Evolutionary conservation across 1,284 basidiomycete genomes (phyloP).

Genomic region (Testicularia cyperi): DNA sequence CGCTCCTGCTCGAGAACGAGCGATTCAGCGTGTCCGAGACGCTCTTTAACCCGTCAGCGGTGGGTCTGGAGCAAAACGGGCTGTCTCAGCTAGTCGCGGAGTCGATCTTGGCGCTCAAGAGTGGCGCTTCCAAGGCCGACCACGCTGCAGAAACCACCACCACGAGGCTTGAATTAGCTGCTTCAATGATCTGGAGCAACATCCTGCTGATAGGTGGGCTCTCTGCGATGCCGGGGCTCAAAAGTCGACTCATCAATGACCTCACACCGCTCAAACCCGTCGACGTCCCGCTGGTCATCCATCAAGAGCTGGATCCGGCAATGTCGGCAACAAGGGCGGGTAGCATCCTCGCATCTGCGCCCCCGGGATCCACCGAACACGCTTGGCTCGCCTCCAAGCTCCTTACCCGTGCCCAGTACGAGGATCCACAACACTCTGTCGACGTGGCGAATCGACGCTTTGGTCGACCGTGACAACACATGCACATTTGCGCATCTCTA

Average conservation of each 20-base stretch:
- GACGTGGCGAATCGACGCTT: too few species aligned
- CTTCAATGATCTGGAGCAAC: slow-evolving; percentile 90
- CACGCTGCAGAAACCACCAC: too few species aligned
- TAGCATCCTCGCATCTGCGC: background rate
- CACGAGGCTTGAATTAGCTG: too few species aligned
- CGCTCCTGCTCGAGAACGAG: slow-evolving; percentile 83
- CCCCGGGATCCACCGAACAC: background rate
- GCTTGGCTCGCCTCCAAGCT: background rate
- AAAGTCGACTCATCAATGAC: slow-evolving; percentile 67
- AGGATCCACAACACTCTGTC: too few species aligned
- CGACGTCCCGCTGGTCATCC: slow-evolving; percentile 21
- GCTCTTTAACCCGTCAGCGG: slow-evolving; percentile 65
- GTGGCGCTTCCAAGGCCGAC: too few species aligned
- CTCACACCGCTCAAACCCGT: slow-evolving; percentile 29
- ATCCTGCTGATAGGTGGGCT: slow-evolving; percentile 85
- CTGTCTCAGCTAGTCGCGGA: slow-evolving; percentile 73
- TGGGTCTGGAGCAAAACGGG: slow-evolving; percentile 79
- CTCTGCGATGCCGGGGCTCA: slow-evolving; percentile 68
- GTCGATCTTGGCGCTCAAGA: too few species aligned
- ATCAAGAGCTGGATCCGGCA: background rate
- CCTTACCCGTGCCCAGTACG: background rate
- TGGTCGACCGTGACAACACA: too few species aligned
- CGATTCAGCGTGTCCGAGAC: slow-evolving; percentile 85
- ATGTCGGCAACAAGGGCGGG: background rate
- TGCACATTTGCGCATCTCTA: too few species aligned